A percentile compares a stretch with the other conserved stretches of the same genome.
These are phyloP conservation scores for Pseudozyma sp. DNA, from an alignment of 1,284 basidiomycete species.

Conservation along the genomic window DNA sequence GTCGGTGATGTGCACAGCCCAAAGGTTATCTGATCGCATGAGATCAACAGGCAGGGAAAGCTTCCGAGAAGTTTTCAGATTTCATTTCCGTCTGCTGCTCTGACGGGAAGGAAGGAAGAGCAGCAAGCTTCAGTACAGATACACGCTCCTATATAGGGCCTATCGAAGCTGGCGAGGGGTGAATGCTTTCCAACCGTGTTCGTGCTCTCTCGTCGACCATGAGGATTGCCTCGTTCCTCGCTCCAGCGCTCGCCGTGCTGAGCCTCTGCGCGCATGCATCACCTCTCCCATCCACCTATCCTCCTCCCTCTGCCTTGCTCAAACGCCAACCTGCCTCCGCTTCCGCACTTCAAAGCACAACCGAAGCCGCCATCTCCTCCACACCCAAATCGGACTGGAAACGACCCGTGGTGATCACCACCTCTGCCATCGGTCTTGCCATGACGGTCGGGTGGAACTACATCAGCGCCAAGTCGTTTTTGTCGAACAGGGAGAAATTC, in stretches of 20 bases:
- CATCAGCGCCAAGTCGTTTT: constrained; percentile 21
- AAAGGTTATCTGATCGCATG: constrained; percentile 6
- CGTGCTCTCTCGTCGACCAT: constrained; percentile 5
- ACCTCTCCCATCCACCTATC: constrained; percentile 6
- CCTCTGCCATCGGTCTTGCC: constrained; percentile 8
- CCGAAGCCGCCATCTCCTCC: not conserved
- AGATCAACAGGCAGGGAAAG: not conserved
- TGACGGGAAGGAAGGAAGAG: no score
- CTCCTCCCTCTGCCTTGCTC: not conserved
- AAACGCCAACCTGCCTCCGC: not conserved
- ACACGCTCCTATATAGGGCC: no score
- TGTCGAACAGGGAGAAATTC: constrained; percentile 13
- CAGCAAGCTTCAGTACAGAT: no score
- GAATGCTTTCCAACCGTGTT: no score
- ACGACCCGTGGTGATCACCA: constrained; percentile 20
- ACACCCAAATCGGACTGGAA: constrained; percentile 27
- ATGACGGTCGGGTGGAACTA: constrained; percentile 38
- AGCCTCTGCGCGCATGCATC: constrained; percentile 20
- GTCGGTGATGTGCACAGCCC: no score
- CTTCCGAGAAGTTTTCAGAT: constrained; percentile 2
- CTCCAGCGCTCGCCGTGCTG: constrained; percentile 9
- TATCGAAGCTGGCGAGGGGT: no score
- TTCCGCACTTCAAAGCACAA: not conserved
- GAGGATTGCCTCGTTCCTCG: constrained; percentile 10
- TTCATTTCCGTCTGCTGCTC: not conserved